Evolutionary conservation across 306 rosid species (phyloP).

Genomic region (Quercus parvula): DNA sequence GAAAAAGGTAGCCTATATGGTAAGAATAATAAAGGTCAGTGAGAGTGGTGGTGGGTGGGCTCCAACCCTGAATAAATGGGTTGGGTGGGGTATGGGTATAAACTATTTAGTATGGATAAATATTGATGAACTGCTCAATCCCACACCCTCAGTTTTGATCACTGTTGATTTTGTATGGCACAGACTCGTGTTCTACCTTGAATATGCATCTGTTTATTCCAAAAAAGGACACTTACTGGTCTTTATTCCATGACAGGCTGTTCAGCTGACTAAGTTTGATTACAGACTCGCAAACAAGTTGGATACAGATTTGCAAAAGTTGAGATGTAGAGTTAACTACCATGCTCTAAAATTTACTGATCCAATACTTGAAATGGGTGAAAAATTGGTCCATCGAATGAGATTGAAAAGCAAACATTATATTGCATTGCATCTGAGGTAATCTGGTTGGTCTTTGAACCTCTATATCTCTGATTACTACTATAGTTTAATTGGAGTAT

Average conservation of each 20-base stretch:
- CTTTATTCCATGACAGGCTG: conserved; percentile 65
- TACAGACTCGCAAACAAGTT: conserved; percentile 96
- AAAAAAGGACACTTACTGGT: conserved; percentile 23
- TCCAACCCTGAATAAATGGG: no score
- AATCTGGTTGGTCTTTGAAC: conserved; percentile 21
- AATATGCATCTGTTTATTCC: conserved; percentile 13
- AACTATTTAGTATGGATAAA: no score
- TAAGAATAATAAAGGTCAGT: no score
- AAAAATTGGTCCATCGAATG: conserved; percentile 71
- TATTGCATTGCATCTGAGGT: conserved; percentile 93
- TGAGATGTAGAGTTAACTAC: conserved; percentile 96
- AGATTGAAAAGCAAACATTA: conserved; percentile 79
- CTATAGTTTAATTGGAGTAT: conserved; percentile 1
- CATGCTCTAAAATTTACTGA: conserved; percentile 83
- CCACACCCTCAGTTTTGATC: background rate
- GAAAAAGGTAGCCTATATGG: no score
- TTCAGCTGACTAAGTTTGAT: conserved; percentile 92
- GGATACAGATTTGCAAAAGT: conserved; percentile 80
- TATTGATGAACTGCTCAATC: no score
- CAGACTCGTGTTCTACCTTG: background rate
- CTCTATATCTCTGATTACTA: conserved; percentile 9
- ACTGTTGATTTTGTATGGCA: background rate
- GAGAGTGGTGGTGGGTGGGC: no score
- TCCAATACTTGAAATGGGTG: conserved; percentile 71
- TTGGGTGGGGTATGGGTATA: no score